Conservation (phyloP, 75 land plant species). For the Adiantum capillusveneris region DNA sequence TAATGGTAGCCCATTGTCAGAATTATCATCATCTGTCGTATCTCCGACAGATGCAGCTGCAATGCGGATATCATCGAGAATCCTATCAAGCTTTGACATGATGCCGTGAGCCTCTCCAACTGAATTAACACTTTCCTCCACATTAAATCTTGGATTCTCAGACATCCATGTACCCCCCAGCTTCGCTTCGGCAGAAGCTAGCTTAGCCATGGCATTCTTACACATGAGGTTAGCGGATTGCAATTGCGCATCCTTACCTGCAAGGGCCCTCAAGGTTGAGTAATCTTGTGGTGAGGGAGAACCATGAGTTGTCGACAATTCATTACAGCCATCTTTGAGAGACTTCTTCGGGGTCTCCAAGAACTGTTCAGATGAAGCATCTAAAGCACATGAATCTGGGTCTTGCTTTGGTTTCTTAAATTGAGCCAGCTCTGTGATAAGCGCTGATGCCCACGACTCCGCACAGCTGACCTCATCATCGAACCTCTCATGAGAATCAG, state of each 20-base stretch:
- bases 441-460: slow-evolving; percentile 21
- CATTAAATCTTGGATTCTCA: neutral
- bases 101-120: neutral
- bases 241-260: slow-evolving; percentile 1
- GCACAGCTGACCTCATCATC: slow-evolving; percentile 10
- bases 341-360: too few species aligned
- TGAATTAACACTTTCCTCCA: too few species aligned
- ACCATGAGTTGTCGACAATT: neutral
- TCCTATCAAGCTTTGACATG: neutral
- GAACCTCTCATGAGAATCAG: too few species aligned
- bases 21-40: neutral
- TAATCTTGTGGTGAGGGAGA: neutral
- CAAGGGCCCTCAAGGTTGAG: neutral
- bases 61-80: neutral
- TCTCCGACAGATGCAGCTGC: neutral
- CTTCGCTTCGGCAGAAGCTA: neutral
- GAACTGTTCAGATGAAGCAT: neutral
- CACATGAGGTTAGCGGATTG: neutral
- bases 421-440: slow-evolving; percentile 15
- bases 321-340: neutral
- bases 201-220: slow-evolving; percentile 4
- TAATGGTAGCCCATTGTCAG: too few species aligned
- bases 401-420: neutral
- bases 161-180: neutral
- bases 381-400: neutral